Conservation (phyloP, 75 land plant species). For the Chamaecyparis obtusa region DNA sequence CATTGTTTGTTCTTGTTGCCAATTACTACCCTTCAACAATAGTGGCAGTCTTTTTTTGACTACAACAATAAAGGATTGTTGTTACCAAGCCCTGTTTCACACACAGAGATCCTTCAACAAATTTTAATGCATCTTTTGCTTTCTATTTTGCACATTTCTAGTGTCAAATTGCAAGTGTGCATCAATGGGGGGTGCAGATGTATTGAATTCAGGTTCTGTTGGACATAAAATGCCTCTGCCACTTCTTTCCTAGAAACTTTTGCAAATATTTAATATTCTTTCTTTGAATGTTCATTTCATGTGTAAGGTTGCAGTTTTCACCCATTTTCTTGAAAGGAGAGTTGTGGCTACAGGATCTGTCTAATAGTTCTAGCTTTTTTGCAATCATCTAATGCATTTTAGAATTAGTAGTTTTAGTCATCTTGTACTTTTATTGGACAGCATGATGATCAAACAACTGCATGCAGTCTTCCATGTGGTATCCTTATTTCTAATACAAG, state of each 20-base stretch:
- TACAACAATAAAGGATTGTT: neutral
- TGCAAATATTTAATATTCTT: neutral
- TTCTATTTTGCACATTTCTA: neutral
- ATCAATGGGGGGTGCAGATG: neutral
- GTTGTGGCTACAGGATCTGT: neutral
- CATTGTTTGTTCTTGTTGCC: neutral
- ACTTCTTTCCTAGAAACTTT: neutral
- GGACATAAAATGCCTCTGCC: neutral
- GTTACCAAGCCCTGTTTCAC: neutral
- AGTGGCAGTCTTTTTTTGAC: neutral
- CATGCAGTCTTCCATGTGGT: neutral
- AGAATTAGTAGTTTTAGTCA: neutral
- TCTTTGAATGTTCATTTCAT: neutral
- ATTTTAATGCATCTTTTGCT: neutral
- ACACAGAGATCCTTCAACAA: neutral
- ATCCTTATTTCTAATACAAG: no score
- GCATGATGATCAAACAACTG: neutral
- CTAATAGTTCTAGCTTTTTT: neutral
- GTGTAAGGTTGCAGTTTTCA: neutral
- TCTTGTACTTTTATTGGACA: neutral
- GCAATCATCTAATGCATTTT: neutral
- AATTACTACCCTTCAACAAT: no score
- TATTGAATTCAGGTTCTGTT: neutral
- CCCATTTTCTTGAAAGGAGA: neutral
- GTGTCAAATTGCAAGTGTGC: neutral